Conservation (phyloP, 2,329 filamentous ascomycete species). For the Dothidotthia symphoricarpi region DNA sequence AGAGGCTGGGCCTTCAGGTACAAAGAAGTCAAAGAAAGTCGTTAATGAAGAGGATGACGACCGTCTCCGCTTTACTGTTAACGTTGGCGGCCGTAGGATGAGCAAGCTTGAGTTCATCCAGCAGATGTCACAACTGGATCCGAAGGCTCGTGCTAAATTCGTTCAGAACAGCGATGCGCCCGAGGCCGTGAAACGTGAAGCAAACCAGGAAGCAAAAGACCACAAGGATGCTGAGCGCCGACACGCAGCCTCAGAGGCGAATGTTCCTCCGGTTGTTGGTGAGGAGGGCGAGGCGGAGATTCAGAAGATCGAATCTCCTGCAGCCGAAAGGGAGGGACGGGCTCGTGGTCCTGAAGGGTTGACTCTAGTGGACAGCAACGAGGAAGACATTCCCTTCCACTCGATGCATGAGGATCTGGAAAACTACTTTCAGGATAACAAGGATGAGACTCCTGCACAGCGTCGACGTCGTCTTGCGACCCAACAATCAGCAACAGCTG, state of each 20-base stretch:
- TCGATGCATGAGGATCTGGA: constrained; percentile 42
- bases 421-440: constrained; percentile 20
- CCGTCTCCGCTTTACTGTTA: constrained; percentile 73
- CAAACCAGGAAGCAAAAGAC: constrained; percentile 44
- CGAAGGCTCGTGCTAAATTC: constrained; percentile 57
- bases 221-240: constrained; percentile 30
- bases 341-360: constrained; percentile 41
- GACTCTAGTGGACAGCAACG: constrained; percentile 47
- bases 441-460: constrained; percentile 42
- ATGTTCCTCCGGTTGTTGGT: constrained; percentile 33
- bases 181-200: constrained; percentile 49
- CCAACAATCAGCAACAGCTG: constrained; percentile 8
- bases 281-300: constrained; percentile 37
- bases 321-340: constrained; percentile 23
- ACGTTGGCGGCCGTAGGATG: constrained; percentile 69
- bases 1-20: constrained; percentile 26
- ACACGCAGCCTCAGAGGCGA: constrained; percentile 27
- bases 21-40: constrained; percentile 29
- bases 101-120: constrained; percentile 77
- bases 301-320: constrained; percentile 31
- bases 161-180: constrained; percentile 51
- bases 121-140: constrained; percentile 70
- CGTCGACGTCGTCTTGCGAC: constrained; percentile 45
- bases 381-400: constrained; percentile 51
- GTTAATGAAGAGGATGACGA: constrained; percentile 64